A percentile compares a stretch with the other conserved stretches of the same genome.
Conservation (phyloP, 345 rosid genomes). For the Arabidopsis arenosa region DNA sequence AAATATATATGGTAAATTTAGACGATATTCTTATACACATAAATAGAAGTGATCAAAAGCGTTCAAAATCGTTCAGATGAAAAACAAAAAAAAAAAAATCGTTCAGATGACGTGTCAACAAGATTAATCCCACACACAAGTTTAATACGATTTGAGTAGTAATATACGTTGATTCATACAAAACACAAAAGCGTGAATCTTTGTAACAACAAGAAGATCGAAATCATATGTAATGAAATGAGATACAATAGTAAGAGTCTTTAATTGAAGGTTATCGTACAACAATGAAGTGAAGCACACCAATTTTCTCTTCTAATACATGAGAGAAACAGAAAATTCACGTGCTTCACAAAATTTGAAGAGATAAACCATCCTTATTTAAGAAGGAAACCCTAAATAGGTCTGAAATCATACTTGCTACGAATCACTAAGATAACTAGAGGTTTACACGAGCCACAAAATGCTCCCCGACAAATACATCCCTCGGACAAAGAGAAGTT, state of each 20-base stretch:
- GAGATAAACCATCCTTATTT: conserved; percentile 31
- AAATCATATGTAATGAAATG: conserved; percentile 10
- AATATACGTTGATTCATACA: background rate
- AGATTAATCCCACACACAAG: background rate
- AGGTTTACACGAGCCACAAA: conserved; percentile 37
- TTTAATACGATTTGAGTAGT: background rate
- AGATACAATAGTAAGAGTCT: conserved; percentile 36
- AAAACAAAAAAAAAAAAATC: too few species aligned
- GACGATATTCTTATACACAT: conserved; percentile 13
- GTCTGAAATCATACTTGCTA: conserved; percentile 26
- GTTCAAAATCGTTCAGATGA: too few species aligned
- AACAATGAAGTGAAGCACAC: conserved; percentile 44
- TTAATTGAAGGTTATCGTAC: conserved; percentile 32
- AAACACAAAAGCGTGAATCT: background rate
- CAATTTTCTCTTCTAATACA: conserved; percentile 43
- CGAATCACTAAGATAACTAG: conserved; percentile 32
- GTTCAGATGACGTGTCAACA: too few species aligned
- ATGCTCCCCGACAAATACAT: conserved; percentile 47
- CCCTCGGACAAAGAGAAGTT: conserved; percentile 42
- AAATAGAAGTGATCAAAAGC: background rate
- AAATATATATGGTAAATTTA: conserved; percentile 16
- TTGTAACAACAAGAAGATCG: conserved; percentile 8
- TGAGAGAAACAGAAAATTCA: conserved; percentile 46
- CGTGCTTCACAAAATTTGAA: conserved; percentile 44
- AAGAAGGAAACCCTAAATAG: background rate